Percentiles rank a stretch among this genome's conserved stretches.
Conservation (phyloP, 2,329 filamentous ascomycete species). For the Echinosphaeria canescens region DNA sequence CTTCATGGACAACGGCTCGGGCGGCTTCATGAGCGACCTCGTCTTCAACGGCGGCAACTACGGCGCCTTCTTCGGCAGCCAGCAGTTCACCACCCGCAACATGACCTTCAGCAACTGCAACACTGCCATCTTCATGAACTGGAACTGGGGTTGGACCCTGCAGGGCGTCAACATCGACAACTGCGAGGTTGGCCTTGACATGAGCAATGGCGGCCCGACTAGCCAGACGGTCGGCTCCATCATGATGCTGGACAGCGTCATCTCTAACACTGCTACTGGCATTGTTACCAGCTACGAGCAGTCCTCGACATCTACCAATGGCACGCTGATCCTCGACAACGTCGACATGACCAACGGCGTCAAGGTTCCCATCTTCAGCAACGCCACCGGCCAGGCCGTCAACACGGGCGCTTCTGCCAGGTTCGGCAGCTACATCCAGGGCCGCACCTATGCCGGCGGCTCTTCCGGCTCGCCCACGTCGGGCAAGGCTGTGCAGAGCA, state of each 20-base stretch:
- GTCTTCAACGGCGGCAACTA: conserved; percentile 65
- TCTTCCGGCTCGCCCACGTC: conserved; percentile 14
- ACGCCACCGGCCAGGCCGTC: conserved; percentile 31
- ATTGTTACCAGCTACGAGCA: conserved; percentile 54
- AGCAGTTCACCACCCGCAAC: conserved; percentile 76
- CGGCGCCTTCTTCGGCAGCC: conserved; percentile 63
- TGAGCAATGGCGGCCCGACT: conserved; percentile 40
- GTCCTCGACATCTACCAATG: conserved; percentile 44
- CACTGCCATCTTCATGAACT: conserved; percentile 75
- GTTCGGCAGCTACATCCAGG: conserved; percentile 58
- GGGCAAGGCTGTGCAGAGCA: not conserved
- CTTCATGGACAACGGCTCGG: conserved; percentile 72
- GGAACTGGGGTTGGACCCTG: conserved; percentile 78
- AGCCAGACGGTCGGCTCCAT: conserved; percentile 68
- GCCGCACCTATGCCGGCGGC: conserved; percentile 42
- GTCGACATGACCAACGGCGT: conserved; percentile 58
- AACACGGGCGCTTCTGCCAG: conserved; percentile 49
- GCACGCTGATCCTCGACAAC: conserved; percentile 72
- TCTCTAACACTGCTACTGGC: conserved; percentile 56
- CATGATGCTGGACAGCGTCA: conserved; percentile 58
- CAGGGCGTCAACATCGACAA: conserved; percentile 57
- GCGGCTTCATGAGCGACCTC: conserved; percentile 67
- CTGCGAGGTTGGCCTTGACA: conserved; percentile 57
- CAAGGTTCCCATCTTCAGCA: conserved; percentile 39
- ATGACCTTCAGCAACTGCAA: conserved; percentile 63